Conservation (phyloP, 495 filamentous ascomycete species). For the Trichoderma reesei region DNA sequence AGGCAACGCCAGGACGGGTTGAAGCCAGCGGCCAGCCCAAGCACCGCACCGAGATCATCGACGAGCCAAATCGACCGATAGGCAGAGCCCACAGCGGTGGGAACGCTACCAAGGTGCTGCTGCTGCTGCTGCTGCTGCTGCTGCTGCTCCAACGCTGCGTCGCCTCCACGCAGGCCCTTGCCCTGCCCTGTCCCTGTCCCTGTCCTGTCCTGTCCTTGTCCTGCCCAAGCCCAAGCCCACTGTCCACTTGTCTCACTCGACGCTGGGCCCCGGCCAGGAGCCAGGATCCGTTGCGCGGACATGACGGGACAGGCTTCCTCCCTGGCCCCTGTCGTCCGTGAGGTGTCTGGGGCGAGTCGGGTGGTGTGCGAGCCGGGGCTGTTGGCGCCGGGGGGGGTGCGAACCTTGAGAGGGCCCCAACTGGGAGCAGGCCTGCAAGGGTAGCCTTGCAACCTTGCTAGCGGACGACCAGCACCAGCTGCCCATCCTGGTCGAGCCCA, state of each 20-base stretch:
- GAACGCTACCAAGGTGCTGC: no score
- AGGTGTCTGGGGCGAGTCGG: constrained; percentile 9
- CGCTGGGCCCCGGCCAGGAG: background rate
- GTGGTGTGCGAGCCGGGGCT: constrained; percentile 2
- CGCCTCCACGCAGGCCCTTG: constrained; percentile 1
- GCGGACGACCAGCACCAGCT: background rate
- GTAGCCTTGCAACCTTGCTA: no score
- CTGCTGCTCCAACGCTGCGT: constrained; percentile 7
- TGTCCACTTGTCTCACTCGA: constrained; percentile 8
- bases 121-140: no score
- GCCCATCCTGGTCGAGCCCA: background rate
- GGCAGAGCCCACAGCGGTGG: constrained; percentile 1
- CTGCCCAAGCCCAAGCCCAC: no score
- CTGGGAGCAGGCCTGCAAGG: background rate
- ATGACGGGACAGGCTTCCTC: constrained; percentile 8
- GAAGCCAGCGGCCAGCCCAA: no score
- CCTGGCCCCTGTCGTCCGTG: constrained; percentile 6
- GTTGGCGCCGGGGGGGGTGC: background rate
- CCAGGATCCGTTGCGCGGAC: constrained; percentile 7
- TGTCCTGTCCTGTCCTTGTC: no score
- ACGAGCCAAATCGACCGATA: constrained; percentile 7
- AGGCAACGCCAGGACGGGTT: constrained; percentile 4
- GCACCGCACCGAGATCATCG: constrained; percentile 6
- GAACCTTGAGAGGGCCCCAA: constrained; percentile 6
- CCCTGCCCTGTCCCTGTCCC: no score